Evolutionary conservation across 441 rosid species (phyloP).

Genomic region (Syzygium malaccense): DNA sequence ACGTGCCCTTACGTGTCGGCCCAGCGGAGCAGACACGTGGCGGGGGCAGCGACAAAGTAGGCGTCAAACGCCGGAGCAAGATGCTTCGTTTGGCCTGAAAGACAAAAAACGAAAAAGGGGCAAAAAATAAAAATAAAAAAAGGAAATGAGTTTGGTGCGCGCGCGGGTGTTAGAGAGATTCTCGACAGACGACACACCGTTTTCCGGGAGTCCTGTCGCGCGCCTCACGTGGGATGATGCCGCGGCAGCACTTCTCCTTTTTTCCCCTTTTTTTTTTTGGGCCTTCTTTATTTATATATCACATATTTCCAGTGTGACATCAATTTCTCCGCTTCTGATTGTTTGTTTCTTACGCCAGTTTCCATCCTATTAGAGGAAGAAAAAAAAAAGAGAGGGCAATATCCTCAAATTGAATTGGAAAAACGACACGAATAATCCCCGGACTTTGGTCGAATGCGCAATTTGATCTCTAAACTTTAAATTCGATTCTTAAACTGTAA

Average conservation of each 20-base stretch:
- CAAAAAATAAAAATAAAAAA: too few relatives aligned
- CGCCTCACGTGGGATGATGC: background rate
- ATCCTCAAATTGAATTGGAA: background rate
- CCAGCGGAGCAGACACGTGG: background rate
- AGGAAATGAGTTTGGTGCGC: background rate
- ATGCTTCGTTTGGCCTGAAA: background rate
- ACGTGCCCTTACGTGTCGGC: background rate
- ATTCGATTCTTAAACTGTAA: too few relatives aligned
- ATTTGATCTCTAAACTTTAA: too few relatives aligned
- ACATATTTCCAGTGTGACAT: background rate
- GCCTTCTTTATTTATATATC: background rate
- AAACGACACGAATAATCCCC: too few relatives aligned
- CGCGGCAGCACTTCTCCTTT: background rate
- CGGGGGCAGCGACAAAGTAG: background rate
- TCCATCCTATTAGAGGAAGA: background rate
- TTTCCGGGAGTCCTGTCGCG: background rate
- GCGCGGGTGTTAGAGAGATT: background rate
- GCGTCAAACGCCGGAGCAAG: background rate
- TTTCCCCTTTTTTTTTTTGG: fast-evolving
- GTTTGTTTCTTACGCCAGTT: background rate
- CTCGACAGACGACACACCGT: background rate
- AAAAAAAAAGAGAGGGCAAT: background rate
- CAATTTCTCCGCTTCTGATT: background rate
- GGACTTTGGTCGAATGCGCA: too few relatives aligned
- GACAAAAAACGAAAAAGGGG: background rate